Evolutionary conservation across 2,329 filamentous ascomycete species (phyloP).

Genomic region (Pseudogymnoascus pannorum): DNA sequence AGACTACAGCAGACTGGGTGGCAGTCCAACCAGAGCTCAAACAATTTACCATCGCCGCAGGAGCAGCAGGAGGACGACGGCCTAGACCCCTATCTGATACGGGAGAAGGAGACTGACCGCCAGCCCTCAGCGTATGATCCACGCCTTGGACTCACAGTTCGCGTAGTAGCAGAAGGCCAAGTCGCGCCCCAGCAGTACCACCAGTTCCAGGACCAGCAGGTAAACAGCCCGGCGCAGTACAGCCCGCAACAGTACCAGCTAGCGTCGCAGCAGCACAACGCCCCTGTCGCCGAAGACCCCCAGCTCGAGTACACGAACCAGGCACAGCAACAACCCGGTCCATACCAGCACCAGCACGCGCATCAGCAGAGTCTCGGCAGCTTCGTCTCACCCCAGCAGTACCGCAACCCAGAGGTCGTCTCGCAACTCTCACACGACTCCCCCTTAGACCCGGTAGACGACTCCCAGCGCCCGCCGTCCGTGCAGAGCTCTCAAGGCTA

Average conservation of each 20-base stretch:
- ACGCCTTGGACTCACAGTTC: constrained; percentile 11
- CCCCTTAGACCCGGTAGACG: constrained; percentile 32
- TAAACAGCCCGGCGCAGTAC: constrained; percentile 15
- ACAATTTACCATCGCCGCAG: constrained; percentile 25
- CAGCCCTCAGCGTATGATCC: constrained; percentile 11
- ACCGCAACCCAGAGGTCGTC: constrained; percentile 49
- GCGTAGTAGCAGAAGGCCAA: constrained; percentile 16
- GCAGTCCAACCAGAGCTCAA: constrained; percentile 27
- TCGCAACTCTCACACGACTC: constrained; percentile 59
- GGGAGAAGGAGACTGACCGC: constrained; percentile 15
- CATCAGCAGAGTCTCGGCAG: constrained; percentile 25
- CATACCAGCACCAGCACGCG: constrained; percentile 29
- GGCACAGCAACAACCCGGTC: constrained; percentile 19
- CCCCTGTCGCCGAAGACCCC: background rate
- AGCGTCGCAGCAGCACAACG: constrained; percentile 26
- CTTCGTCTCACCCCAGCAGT: constrained; percentile 29
- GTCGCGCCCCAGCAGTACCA: constrained; percentile 32
- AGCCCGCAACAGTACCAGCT: constrained; percentile 14
- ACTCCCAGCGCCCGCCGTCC: constrained; percentile 25
- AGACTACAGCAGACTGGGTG: constrained; percentile 31
- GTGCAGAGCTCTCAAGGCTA: constrained; percentile 18
- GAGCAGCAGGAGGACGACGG: constrained; percentile 22
- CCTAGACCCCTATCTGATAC: constrained; percentile 26
- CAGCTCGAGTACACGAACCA: background rate
- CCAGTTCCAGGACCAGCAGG: constrained; percentile 20